Conservation (phyloP, 1,139 yeast genomes). For the Scheffersomyces parashehatae region DNA sequence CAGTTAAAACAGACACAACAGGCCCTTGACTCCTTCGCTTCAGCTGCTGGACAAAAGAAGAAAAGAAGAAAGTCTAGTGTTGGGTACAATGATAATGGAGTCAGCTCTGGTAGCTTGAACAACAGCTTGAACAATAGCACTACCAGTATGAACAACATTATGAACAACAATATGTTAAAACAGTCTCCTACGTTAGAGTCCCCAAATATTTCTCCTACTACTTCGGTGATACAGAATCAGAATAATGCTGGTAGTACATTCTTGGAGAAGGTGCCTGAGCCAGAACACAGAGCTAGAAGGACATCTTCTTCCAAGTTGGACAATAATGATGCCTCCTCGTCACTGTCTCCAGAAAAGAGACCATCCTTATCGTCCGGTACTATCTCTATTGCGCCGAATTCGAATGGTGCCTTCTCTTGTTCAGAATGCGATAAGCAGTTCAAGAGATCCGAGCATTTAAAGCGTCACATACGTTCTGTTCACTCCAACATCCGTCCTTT, state of each 20-base stretch:
- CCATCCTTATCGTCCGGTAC: constrained; percentile 3
- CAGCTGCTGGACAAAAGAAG: constrained; percentile 14
- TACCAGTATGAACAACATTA: too few species aligned
- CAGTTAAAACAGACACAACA: constrained; percentile 1
- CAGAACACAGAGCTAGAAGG: not conserved
- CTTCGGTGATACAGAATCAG: not conserved
- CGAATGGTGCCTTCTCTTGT: constrained; percentile 39
- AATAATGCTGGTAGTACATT: not conserved
- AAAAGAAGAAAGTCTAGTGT: constrained; percentile 13
- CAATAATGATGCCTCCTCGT: not conserved
- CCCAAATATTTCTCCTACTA: not conserved
- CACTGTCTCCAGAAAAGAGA: not conserved
- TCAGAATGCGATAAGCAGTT: constrained; percentile 48
- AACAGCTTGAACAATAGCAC: too few species aligned
- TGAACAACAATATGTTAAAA: not conserved
- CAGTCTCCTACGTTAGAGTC: not conserved
- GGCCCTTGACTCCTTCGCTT: not conserved
- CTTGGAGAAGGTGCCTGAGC: not conserved
- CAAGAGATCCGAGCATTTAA: constrained; percentile 50
- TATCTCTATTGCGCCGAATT: constrained; percentile 11
- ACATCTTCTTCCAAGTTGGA: not conserved
- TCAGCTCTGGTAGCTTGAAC: not conserved
- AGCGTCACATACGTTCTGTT: constrained; percentile 49
- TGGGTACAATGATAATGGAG: not conserved
- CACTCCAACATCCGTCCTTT: constrained; percentile 51